Conservation (phyloP, 179 eudicot genomes). For the Drosera spatulata region DNA sequence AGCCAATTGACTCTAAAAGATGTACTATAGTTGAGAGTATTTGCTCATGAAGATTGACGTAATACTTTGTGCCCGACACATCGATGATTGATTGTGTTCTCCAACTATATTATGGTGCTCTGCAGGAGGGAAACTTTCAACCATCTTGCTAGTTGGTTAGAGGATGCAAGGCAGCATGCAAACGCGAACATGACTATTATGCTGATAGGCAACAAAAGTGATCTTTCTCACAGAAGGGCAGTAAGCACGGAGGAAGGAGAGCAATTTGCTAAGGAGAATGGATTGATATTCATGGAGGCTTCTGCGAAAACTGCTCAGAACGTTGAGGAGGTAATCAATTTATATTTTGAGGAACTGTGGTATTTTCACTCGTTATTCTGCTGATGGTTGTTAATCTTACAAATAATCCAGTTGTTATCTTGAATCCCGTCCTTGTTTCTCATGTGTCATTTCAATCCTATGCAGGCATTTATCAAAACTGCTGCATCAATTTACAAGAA, state of each 20-base stretch:
- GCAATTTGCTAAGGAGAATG: slow-evolving; percentile 84
- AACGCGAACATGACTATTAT: slow-evolving; percentile 57
- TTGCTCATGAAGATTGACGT: too few species aligned
- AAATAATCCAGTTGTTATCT: too few species aligned
- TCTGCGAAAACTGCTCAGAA: slow-evolving; percentile 77
- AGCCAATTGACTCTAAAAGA: too few species aligned
- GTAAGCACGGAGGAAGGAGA: slow-evolving; percentile 83
- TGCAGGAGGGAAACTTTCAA: slow-evolving; percentile 61
- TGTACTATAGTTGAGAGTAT: too few species aligned
- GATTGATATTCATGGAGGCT: slow-evolving; percentile 71
- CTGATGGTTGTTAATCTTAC: too few species aligned
- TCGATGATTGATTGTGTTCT: too few species aligned
- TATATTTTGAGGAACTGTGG: neutral
- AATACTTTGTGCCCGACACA: too few species aligned
- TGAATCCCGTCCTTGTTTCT: neutral
- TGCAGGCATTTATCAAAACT: slow-evolving; percentile 63
- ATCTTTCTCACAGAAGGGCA: slow-evolving; percentile 58
- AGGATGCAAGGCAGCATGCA: slow-evolving; percentile 58
- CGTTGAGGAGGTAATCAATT: slow-evolving; percentile 68
- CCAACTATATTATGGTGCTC: too few species aligned
- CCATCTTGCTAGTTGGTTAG: slow-evolving; percentile 59
- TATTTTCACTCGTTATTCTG: too few species aligned
- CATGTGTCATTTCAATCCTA: neutral
- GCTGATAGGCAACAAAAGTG: slow-evolving; percentile 55
- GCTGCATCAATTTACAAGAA: slow-evolving; percentile 63